Conservation (phyloP, 768 basidiomycete genomes). For the Lactarius pseudohatsudake region DNA sequence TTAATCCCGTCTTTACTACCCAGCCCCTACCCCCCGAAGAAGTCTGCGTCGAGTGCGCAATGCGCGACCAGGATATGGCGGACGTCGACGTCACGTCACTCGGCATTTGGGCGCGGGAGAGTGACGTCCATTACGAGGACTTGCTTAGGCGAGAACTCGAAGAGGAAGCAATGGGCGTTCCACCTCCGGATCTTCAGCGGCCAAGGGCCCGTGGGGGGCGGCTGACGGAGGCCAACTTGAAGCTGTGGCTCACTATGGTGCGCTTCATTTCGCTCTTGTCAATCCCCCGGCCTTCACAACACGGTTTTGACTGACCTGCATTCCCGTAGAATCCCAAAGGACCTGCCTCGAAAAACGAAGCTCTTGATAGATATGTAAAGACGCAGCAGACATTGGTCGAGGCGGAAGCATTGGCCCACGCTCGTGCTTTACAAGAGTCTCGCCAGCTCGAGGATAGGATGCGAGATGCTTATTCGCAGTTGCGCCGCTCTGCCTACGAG, state of each 20-base stretch:
- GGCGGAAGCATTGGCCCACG: conserved; percentile 77
- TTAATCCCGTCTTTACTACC: conserved; percentile 61
- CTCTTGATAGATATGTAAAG: conserved; percentile 78
- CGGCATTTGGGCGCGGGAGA: conserved; percentile 89
- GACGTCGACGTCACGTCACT: conserved; percentile 87
- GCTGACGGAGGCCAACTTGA: conserved; percentile 75
- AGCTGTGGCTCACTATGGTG: conserved; percentile 77
- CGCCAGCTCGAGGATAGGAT: conserved; percentile 71
- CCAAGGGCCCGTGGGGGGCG: conserved; percentile 65
- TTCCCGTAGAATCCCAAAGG: conserved; percentile 82
- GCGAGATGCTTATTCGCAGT: conserved; percentile 76
- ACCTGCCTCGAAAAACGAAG: conserved; percentile 80
- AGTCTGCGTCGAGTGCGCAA: conserved; percentile 94
- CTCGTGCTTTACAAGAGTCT: conserved; percentile 76
- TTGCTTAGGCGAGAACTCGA: conserved; percentile 69
- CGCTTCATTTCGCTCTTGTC: conserved; percentile 34
- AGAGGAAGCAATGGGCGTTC: conserved; percentile 54
- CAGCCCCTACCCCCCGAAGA: conserved; percentile 60
- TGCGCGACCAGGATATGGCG: conserved; percentile 98
- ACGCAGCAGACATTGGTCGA: conserved; percentile 78
- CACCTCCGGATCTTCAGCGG: conserved; percentile 54
- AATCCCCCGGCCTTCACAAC: not conserved
- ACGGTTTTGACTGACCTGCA: conserved; percentile 3
- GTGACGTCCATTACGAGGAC: conserved; percentile 81
- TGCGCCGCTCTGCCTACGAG: conserved; percentile 79